Base-by-base conservation (phyloP, 164 flowering plant species). In the Magnolia officinalis region DNA sequence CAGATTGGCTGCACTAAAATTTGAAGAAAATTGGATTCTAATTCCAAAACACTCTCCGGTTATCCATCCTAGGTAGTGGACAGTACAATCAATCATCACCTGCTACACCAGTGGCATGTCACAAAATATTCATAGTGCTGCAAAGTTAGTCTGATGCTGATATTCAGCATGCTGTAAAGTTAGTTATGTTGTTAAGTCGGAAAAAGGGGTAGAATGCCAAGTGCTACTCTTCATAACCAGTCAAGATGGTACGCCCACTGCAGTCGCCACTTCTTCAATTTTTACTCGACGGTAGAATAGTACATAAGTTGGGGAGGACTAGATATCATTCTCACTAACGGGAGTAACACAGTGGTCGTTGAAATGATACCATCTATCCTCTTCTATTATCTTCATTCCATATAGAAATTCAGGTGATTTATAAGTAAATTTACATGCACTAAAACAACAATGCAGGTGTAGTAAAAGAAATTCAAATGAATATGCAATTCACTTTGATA, bases 251-350 rank as follows among this genome's bases (percentile, higher is more conserved):
- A 2, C 61, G 1, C 10, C 61, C 61, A 10, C 61, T 55, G 61
- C 61, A 10, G 61, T 55, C 18, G 11, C 18, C 16, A 1, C 61
- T 55, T 55, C 18, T 55, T 81, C 81, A 70, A 11, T 72, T 82
- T 81, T 82, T 26, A 91, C 91, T 86, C 95, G 87, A 72, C 73
- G 87, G 73, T 91, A 92, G 79, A 96, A 94, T 77, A 94, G 80
- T 63, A 96, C 88, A 77, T 96, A 96, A 29, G 98, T 98, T 63
- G 97, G 96, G 24, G 93, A 80, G 23, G 98, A 92, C 87, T 77
- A 88, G 72, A 96, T 89, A 2, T 89, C 98, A 31, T 84, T 75
- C 78, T 91, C 95, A 76, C 67, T 80, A 9, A 87, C 88, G 0
- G 92, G 81, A 67, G 94, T 87, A 72, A 96, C 98, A 71, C 83